Base-by-base conservation (phyloP, 1,284 basidiomycete species). In the Entoloma clypeatum region DNA sequence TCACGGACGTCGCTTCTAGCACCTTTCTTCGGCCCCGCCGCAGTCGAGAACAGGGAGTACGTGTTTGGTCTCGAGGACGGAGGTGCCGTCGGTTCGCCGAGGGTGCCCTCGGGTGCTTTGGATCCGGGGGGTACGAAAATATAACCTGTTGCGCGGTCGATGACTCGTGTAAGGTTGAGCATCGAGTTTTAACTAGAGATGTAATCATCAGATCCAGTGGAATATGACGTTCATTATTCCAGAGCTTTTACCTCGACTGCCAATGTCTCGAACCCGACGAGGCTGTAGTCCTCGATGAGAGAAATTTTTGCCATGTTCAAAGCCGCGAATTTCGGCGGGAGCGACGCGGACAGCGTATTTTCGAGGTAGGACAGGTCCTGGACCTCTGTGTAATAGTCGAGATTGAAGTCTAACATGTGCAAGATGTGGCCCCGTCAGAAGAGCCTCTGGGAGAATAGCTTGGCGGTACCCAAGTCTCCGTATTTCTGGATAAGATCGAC, bases 321-420 rank as follows among this genome's bases (percentile, higher is more conserved):
- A 10, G 81, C 81, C 0, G 75, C 67, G 55, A 82, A 94, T 35
- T 81, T 81, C 2, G 78, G 75, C 2, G 77, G 69, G 1, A 81
- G 72, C 1, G 82, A 68, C 0, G 75, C 66, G 7, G 80, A 79
- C 13, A 97, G 77, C 1, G 80, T 69, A 44, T 84, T 86, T 50
- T 90, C 77, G 5, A 99, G 78, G 61, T 98, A 88, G 0, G 86
- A 85, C 0, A 99, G 72, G 61, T 99, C 94, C 64, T 97, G 93
- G 0, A 96, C 95, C 63, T 99, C 92, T 28, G 96, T 98, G 61
- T 99, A 99, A 62, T 92, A 99, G 52, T 95, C 92, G 29, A 99
- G 81, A 57, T 95, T 96, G 72, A 99, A 98, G 26, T 93, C 93
- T 95, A 53, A 35, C 43, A 36, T 30, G 9, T 35, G 34, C 11